Evolutionary conservation across 306 rosid genomes (phyloP), one percentile per base, ranked within the genome.

Genomic region (Rosa rugosa): DNA sequence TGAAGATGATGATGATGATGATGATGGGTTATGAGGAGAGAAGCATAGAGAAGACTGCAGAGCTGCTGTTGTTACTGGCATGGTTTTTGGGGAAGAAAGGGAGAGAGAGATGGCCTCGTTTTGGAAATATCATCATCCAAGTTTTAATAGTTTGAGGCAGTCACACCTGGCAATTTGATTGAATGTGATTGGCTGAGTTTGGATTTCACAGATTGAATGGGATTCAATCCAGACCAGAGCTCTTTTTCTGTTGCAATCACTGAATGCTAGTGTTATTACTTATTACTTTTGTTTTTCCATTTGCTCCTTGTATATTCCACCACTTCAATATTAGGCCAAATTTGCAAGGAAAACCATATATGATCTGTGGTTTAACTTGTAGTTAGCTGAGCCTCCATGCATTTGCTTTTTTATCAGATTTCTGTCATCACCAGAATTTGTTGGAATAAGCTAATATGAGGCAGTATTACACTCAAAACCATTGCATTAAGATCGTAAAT

Each of bases 11-110:
- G 75, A 27, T 14, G 78, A 46, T 5, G 75, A 27, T 36, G 90
- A 5, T 20, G 89, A 79, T 16, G 90, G 83, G 56, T 89, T 90
- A 23, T 83, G 86, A 7, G 88, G 67, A 16, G 90, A 64, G 84
- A 83, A 65, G 79, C 91, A 94, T 3, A 90, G 79, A 4, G 92
- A 88, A 25, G 91, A 89, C 56, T 86, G 89, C 18, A 89, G 34
- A 20, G 91, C 84, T 50, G 83, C 57, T 71, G 90, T 75, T 66
- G 87, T 2, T 54, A 64, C 60, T 41, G 89, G 66, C 89, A 88
- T 89, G 84, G 88, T 69, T 79, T 27, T 51, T 8, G 4, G 57
- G 41, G 79, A 2, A 60, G 73, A 53, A 34, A 46, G 12, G 8
- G 68, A 4, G 14, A 6, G 63, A 14, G 22, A 40, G 49, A 59